Evolutionary conservation across 371 early-diverging fungal species (phyloP), one percentile per base, ranked within the genome.

Genomic region (Rhizopus arrhizus): DNA sequence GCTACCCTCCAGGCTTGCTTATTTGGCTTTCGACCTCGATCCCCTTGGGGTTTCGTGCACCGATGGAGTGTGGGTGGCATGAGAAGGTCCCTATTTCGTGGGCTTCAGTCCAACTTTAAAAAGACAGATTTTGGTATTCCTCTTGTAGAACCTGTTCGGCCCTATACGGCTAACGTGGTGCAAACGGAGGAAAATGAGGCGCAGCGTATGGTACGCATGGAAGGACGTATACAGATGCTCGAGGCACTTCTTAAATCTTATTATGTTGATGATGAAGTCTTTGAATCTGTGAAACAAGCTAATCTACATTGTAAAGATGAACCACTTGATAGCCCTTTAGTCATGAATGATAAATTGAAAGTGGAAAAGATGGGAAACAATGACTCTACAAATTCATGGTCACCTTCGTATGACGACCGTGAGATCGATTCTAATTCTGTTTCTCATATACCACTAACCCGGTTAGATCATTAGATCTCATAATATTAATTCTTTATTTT

Each of bases 21-120:
- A 12, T 80, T 80, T 54, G 80, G 80, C 54, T 75, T 68, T 32
- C 70, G 80, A 46, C 80, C 80, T 40, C 68, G 75, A 31, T 75
- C 75, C 7, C 80, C 80, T 29, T 80, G 80, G 80, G 80, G 80
- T 42, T 72, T 80, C 28, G 74, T 80, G 2, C 80, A 80, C 33
- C 69, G 80, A 46, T 80, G 80, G 80, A 75, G 77, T 29, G 64
- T 73, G 15, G 80, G 80, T 53, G 72, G 70, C 49, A 71, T 75
- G 66, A 74, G 70, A 43, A 73, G 69, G 4, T 80, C 80, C 1
- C 43, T 80, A 12, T 53, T 77, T 12, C 63, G 59, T 5, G 77
- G 77, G 11, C 61, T 80, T 8, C 69, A 71, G 22, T 47, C 48
- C 10, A 75, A 73, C 13, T 80, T 80, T 60, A 76, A 70, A 53